These are phyloP conservation scores for Chalara sp. DNA, from an alignment of 2,329 filamentous ascomycete species.

Conservation along the genomic window DNA sequence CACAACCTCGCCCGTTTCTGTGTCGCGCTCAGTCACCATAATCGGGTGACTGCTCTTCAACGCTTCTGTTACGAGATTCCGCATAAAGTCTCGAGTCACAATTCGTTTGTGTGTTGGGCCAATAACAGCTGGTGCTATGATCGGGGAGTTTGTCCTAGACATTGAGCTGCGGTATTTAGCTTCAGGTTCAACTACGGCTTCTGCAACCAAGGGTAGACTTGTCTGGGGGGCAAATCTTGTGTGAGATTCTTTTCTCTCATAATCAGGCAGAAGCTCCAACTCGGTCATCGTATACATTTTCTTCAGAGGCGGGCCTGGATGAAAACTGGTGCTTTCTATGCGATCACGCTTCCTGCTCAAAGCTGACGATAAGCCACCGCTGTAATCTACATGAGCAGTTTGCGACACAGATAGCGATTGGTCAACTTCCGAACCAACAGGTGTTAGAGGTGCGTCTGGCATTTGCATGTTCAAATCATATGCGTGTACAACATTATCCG, in stretches of 20 bases:
- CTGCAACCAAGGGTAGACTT: not conserved
- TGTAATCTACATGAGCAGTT: not conserved
- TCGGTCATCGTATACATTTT: conserved; percentile 20
- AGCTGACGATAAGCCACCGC: conserved; percentile 2
- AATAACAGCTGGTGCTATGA: conserved; percentile 8
- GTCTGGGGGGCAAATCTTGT: not conserved
- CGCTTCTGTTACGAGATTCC: conserved; percentile 19
- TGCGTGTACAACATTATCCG: conserved; percentile 69
- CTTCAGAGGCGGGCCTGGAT: conserved; percentile 20
- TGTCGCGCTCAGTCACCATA: conserved; percentile 18
- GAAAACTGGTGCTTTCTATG: conserved; percentile 4
- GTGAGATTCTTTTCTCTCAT: not conserved
- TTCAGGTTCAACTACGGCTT: not conserved
- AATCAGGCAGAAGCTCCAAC: conserved; percentile 7
- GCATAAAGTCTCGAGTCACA: conserved; percentile 23
- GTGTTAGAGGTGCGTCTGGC: conserved; percentile 48
- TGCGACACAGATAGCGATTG: not conserved
- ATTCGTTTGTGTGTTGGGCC: conserved; percentile 18
- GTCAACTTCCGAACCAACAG: conserved; percentile 10
- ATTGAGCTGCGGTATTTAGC: not conserved
- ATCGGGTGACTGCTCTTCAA: conserved; percentile 20
- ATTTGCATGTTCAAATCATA: conserved; percentile 72
- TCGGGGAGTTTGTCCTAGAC: not conserved
- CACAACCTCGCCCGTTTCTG: conserved; percentile 21
- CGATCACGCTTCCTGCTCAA: conserved; percentile 15